A percentile compares a stretch with the other conserved stretches of the same genome.
phyloP scores from a whole-genome alignment of 495 filamentous ascomycete genomes.

The Penicillium ucsense region DNA sequence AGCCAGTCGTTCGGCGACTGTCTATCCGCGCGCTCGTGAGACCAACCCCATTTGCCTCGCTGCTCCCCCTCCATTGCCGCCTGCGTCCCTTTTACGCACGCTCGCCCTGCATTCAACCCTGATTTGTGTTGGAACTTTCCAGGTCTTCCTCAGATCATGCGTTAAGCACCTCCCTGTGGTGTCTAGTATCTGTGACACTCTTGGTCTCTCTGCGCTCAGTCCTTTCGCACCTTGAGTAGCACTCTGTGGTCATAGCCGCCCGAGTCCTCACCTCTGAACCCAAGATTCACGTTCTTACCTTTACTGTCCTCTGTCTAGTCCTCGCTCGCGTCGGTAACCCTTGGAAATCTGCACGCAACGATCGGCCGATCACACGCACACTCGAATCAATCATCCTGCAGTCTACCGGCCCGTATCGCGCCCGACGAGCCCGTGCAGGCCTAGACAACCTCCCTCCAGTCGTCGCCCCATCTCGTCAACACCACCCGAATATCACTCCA shows the following conservation, averaged over 20 bases:
- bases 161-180: neutral
- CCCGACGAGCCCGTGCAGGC: neutral
- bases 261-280: neutral
- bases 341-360: no score
- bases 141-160: constrained; percentile 1
- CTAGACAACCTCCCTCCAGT: neutral
- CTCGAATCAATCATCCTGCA: neutral
- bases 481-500: constrained; percentile 3
- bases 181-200: neutral
- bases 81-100: constrained; percentile 8
- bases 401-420: neutral
- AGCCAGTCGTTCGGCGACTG: constrained; percentile 14
- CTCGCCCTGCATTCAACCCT: constrained; percentile 7
- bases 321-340: no score
- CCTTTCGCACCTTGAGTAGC: no score
- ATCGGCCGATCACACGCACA: no score
- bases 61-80: constrained; percentile 15
- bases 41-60: constrained; percentile 17
- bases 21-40: constrained; percentile 15
- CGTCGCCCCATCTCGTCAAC: neutral
- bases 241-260: no score
- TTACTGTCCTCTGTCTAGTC: no score
- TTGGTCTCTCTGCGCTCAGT: neutral
- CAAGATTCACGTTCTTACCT: no score
- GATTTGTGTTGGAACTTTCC: neutral